phyloP scores from a whole-genome alignment of 257 asterid species.

The Gentiana macrophylla region DNA sequence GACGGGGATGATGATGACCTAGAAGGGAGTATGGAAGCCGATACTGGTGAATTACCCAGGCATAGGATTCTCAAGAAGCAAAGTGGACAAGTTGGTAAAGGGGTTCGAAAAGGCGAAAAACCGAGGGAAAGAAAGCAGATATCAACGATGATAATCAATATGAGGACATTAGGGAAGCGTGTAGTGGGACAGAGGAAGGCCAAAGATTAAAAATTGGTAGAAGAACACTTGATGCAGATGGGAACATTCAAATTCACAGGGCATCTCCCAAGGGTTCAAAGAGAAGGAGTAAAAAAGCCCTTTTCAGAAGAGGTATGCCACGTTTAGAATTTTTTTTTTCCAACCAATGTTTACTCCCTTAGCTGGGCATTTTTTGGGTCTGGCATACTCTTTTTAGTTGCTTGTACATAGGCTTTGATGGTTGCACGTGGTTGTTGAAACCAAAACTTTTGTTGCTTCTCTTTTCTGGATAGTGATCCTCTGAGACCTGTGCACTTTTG shows the following conservation, averaged over 20 bases:
- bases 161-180: slow-evolving; percentile 73
- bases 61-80: slow-evolving; percentile 30
- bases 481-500: neutral
- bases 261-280: slow-evolving; percentile 37
- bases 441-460: neutral
- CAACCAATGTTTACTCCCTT: no score
- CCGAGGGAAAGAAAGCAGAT: slow-evolving; percentile 34
- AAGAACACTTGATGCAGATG: slow-evolving; percentile 26
- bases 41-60: slow-evolving; percentile 51
- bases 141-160: slow-evolving; percentile 38
- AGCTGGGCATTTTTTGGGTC: no score
- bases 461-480: slow-evolving; percentile 1
- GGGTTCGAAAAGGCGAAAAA: slow-evolving; percentile 29
- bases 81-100: slow-evolving; percentile 22
- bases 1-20: slow-evolving; percentile 71
- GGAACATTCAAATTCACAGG: slow-evolving; percentile 21
- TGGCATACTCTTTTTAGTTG: no score
- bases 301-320: slow-evolving; percentile 47
- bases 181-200: slow-evolving; percentile 74
- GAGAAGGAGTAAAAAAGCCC: slow-evolving; percentile 70
- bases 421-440: no score
- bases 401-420: no score
- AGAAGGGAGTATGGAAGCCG: slow-evolving; percentile 76
- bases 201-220: slow-evolving; percentile 35
- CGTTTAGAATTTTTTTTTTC: neutral